Base-by-base conservation (phyloP, 164 flowering plant species). In the Pachysandra terminalis region DNA sequence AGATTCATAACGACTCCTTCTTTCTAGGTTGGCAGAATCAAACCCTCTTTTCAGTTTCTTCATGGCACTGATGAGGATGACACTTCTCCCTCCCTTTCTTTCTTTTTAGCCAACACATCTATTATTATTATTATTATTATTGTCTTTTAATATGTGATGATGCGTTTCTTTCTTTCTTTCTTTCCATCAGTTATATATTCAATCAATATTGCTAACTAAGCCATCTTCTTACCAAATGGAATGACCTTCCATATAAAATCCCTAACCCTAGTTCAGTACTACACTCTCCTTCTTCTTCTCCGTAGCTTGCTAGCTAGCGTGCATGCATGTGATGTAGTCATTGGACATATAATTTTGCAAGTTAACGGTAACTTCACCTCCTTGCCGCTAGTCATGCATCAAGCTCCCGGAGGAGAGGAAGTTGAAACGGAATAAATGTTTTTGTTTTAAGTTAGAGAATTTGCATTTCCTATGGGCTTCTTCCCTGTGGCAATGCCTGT, bases 21-120 rank as follows among this genome's bases (percentile, higher is more conserved):
- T 87, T 89, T 67, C 80, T 94, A 7, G 94, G 95, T 71, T 94
- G 98, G 98, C 90, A 86, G 65, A 87, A 84, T 77, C 89, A 79
- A 21, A 64, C 87, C 66, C 95, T 91, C 52, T 91, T 91, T 80
- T 88, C 97, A 17, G 90, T 94, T 49, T 94, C 98, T 61, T 89
- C 98, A 21, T 94, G 98, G 98, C 86, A 73, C 71, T 89, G 66
- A 71, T 21, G 26, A 23, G 12, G 6, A 55, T n/a, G 0, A 5
- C 58, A 6, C 25, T n/a, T n/a, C n/a, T n/a, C n/a, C n/a, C n/a
- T n/a, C n/a, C n/a, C n/a, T n/a, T n/a, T n/a, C n/a, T n/a, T n/a
- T n/a, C n/a, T n/a, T n/a, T n/a, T n/a, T n/a, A n/a, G n/a, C n/a
- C n/a, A n/a, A n/a, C n/a, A n/a, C n/a, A n/a, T n/a, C n/a, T n/a